phyloP scores from a whole-genome alignment of 805 yeast species.

The Ogataea methylovora region DNA sequence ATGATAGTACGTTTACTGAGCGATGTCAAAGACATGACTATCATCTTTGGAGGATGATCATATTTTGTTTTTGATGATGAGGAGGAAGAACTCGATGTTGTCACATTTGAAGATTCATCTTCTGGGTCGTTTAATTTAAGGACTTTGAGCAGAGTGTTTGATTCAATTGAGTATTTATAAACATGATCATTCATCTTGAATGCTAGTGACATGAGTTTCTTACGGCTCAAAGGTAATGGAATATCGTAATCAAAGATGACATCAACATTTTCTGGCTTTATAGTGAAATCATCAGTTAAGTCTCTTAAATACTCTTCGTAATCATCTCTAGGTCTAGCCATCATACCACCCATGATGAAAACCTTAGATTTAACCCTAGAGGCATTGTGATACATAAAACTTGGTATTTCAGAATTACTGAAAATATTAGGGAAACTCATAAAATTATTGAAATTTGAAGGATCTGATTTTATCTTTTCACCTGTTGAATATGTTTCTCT shows the following conservation, averaged over 20 bases:
- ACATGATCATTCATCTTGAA: slow-evolving; percentile 31
- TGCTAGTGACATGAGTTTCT: slow-evolving; percentile 34
- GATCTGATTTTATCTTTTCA: slow-evolving; percentile 17
- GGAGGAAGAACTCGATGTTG: background rate
- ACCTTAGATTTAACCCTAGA: slow-evolving; percentile 31
- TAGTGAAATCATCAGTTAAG: slow-evolving; percentile 23
- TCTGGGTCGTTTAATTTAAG: slow-evolving; percentile 6
- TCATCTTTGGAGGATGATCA: slow-evolving; percentile 40
- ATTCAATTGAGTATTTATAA: slow-evolving; percentile 29
- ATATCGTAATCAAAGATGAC: slow-evolving; percentile 23
- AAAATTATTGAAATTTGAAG: slow-evolving; percentile 6
- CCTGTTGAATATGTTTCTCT: too few species aligned
- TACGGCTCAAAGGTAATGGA: slow-evolving; percentile 38
- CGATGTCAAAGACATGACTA: slow-evolving; percentile 39
- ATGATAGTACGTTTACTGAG: slow-evolving; percentile 52
- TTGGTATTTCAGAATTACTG: slow-evolving; percentile 32
- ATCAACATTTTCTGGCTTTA: slow-evolving; percentile 24
- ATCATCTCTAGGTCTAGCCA: slow-evolving; percentile 11
- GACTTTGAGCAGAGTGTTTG: slow-evolving; percentile 26
- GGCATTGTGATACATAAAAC: slow-evolving; percentile 35
- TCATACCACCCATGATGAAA: slow-evolving; percentile 40
- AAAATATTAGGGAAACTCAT: slow-evolving; percentile 24
- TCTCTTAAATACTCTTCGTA: slow-evolving; percentile 16
- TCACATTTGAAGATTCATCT: background rate
- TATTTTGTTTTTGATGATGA: slow-evolving; percentile 14